Conservation (phyloP, 345 rosid species). For the Leavenworthia alabamica region DNA sequence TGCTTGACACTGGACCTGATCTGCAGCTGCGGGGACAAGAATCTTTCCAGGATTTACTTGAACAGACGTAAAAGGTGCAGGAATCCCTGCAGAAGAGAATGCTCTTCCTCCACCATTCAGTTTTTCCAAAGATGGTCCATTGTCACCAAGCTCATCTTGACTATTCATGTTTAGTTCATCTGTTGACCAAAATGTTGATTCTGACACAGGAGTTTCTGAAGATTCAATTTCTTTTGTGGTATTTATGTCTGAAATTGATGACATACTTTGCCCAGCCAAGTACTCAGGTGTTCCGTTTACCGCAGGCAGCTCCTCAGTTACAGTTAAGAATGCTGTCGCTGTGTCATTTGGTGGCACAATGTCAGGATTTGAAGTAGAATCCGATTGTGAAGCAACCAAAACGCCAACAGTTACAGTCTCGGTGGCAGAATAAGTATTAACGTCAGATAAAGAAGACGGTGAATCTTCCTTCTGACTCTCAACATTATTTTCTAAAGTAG, state of each 20-base stretch:
- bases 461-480: constrained; percentile 27
- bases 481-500: constrained; percentile 22
- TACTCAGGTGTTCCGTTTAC: constrained; percentile 26
- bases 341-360: constrained; percentile 25
- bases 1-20: constrained; percentile 91
- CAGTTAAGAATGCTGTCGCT: constrained; percentile 19
- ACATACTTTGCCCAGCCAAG: constrained; percentile 24
- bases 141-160: constrained; percentile 31
- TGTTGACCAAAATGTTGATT: constrained; percentile 31
- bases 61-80: constrained; percentile 77
- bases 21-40: constrained; percentile 69
- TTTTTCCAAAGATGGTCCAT: constrained; percentile 30
- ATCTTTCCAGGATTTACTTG: constrained; percentile 68
- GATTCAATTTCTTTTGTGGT: constrained; percentile 30
- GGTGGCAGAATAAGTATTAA: constrained; percentile 16
- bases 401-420: constrained; percentile 21
- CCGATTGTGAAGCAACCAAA: constrained; percentile 36
- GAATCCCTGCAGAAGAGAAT: constrained; percentile 62
- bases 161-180: constrained; percentile 29
- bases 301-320: constrained; percentile 37
- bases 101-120: constrained; percentile 30
- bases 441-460: constrained; percentile 28
- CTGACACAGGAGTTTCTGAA: constrained; percentile 32
- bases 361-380: constrained; percentile 33
- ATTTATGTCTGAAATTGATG: constrained; percentile 37